Base-by-base conservation (phyloP, 768 basidiomycete genomes). In the Leccinellum luteum region DNA sequence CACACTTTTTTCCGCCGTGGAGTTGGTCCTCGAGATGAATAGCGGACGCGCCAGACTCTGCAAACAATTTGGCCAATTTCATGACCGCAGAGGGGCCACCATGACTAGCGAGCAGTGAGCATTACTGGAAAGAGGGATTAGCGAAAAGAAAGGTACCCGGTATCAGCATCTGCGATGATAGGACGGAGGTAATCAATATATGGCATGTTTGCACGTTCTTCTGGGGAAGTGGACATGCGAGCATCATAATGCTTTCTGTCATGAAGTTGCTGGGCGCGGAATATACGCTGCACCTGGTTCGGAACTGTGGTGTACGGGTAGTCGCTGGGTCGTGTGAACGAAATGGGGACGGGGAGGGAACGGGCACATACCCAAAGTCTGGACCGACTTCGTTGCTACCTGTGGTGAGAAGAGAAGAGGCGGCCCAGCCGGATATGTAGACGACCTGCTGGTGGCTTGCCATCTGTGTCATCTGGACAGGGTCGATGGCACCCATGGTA, bases 281-380 rank as follows among this genome's bases (percentile, higher is more conserved):
- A 91, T 51, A 97, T 80, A 49, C 92, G 82, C 55, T 96, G 90
- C 0, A 97, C 94, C 70, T 96, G 94, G 69, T 97, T 96, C 23
- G 95, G 94, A 15, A 98, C 93, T 1, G 94, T 96, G 10, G 93
- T 94, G 72, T 97, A 97, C 1, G 94, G 93, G 70, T 97, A 96
- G 73, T 98, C 95, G 34, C 88, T 94, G 58, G 31, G 55, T 9
- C 4, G 38, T 45, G 54, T 59, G 55, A 59, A 51, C 49, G 48
- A 54, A 25, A 41, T 34, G 51, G 17, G 17, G 6, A 25, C 2
- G 13, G 32, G 21, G 13, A 2, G 12, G 23, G 34, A 21, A 14
- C 17, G 2, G 30, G 27, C 21, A 60, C 74, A 52, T 63, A 84
- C 92, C 90, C 92, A 63, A 94, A 80, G 74, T 97, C 94, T 21